Evolutionary conservation across 768 basidiomycete species (phyloP), one percentile per base, ranked within the genome.

Genomic region (Holtermanniella nyarrowii): DNA sequence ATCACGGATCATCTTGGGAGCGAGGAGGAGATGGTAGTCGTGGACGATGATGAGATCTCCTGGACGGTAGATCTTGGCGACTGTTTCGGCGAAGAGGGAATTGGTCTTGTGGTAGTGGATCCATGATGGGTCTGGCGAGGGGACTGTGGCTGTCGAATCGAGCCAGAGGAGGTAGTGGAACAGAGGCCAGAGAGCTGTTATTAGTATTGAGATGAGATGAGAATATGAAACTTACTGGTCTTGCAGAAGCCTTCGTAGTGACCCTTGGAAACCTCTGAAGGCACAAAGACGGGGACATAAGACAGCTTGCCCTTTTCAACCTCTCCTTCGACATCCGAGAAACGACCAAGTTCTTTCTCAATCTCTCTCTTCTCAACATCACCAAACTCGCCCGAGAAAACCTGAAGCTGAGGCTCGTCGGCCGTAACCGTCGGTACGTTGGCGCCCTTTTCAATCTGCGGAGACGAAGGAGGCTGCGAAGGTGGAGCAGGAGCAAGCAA

Each of bases 181-280:
- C 40, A 96, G 75, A 1, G 93, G 93, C 91, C 93, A 99, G 42
- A 99, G 81, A 37, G 83, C 89, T 93, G 62, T 41, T n/a, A n/a
- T n/a, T 48, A 41, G 55, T 37, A 44, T 14, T 44, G 49, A 41
- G 22, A 65, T 47, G n/a, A n/a, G n/a, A n/a, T n/a, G n/a, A n/a
- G n/a, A n/a, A n/a, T n/a, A n/a, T 55, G 16, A 11, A 53, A 80
- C 85, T 71, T 62, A 91, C 89, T 93, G 65, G 85, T 83, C 72
- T 99, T 99, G 79, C 91, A 96, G 71, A 95, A 96, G 0, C 90
- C 91, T 60, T 97, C 90, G 68, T 96, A 95, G 69, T 95, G 90
- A 0, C 84, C 88, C 62, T 89, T 86, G 20, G 88, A 89, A 37
- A 89, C 80, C 68, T 84, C 70, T 41, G 61, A 62, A 2, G 67